Base-by-base conservation (phyloP, 192 early-diverging fungal genomes). In the Backusella australiensis region DNA sequence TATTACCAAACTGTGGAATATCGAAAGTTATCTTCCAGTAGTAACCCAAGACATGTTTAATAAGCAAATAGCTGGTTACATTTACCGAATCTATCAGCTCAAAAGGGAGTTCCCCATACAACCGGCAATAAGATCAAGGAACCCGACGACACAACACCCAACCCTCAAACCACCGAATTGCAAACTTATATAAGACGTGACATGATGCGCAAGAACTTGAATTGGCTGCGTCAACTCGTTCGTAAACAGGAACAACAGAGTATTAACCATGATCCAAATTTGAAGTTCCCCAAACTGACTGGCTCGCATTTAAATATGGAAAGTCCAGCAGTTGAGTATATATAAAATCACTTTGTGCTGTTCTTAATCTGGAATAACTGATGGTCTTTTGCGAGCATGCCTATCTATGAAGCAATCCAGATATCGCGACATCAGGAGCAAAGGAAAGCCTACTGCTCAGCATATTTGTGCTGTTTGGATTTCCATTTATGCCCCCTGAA, bases 1-100 rank as follows among this genome's bases (percentile, higher is more conserved):
- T 44, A 85, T 91, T 56, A 84, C 86, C 71, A 94, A 96, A 93
- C 80, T 90, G 49, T 99, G 97, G 97, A 96, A 94, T 68, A 94
- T 99, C 44, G 89, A 88, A 72, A 91, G 95, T 41, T 96, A 95
- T 76, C 81, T 99, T 56, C 96, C 97, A 8, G 81, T 87, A 12
- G 86, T 85, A 12, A 80, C 93, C 11, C 94, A 96, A 71, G 77
- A 74, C 29, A 79, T 87, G 52, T 98, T 99, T 78, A 80, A 89
- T 65, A 81, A 84, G n/a, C 85, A 91, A 17, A 75, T 96, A 0
- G 92, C 89, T 29, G 91, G 92, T 81, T 97, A 88, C 77, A 92
- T 93, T 56, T 86, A 88, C 77, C 82, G 88, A 78, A 82, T 90
- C 1, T 85, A 89, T 53, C 81, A 82, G 46, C 82, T 84, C 82